These are phyloP conservation scores for Kluyveromyces wickerhamii DNA, from an alignment of 805 yeast genomes.

Conservation along the genomic window DNA sequence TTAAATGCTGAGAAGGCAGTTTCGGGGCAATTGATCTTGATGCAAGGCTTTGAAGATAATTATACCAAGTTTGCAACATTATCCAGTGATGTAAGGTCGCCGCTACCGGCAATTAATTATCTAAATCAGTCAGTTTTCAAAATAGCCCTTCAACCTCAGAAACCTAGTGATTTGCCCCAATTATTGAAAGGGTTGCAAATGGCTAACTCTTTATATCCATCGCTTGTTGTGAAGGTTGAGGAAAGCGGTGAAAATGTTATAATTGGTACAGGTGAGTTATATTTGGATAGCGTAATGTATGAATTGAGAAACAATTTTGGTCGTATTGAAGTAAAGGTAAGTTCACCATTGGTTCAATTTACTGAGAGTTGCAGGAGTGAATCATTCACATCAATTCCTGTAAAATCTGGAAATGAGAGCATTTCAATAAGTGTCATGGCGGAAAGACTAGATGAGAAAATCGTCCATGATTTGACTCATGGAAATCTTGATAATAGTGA, in stretches of 20 bases:
- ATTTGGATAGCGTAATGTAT: conserved; percentile 73
- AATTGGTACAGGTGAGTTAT: conserved; percentile 79
- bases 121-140: conserved; percentile 57
- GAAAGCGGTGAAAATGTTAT: conserved; percentile 84
- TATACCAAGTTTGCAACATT: conserved; percentile 59
- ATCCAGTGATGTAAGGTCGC: conserved; percentile 15
- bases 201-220: conserved; percentile 55
- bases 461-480: conserved; percentile 31
- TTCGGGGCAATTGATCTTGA: conserved; percentile 61
- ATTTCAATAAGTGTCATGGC: conserved; percentile 62
- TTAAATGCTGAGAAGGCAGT: conserved; percentile 44
- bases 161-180: conserved; percentile 71
- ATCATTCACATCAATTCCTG: conserved; percentile 61
- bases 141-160: conserved; percentile 73
- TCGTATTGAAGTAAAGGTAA: conserved; percentile 64
- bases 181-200: conserved; percentile 62
- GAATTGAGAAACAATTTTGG: conserved; percentile 62
- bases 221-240: conserved; percentile 63
- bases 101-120: conserved; percentile 38
- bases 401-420: conserved; percentile 46
- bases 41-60: conserved; percentile 53
- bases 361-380: conserved; percentile 65
- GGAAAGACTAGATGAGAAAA: conserved; percentile 55
- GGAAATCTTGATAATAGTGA: conserved; percentile 40
- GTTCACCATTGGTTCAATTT: conserved; percentile 77